Evolutionary conservation across 208 protist species (phyloP).

Genomic region (Zelonia costaricensis): DNA sequence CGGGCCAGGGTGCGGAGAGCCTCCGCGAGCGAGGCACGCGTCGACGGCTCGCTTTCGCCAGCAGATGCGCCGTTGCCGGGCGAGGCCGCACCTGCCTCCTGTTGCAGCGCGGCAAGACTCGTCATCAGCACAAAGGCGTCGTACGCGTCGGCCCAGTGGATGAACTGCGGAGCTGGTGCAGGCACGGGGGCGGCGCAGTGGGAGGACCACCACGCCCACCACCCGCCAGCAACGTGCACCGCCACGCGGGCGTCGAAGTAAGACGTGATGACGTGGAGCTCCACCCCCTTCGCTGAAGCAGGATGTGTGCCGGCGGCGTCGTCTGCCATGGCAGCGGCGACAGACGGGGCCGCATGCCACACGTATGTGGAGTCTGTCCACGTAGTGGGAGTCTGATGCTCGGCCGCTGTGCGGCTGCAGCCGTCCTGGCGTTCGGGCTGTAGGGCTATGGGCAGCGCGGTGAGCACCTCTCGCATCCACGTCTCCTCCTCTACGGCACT

Average conservation of each 20-base stretch:
- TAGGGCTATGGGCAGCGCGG: not conserved
- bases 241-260: constrained; percentile 3
- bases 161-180: too few species aligned
- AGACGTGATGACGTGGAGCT: not conserved
- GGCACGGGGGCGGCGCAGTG: constrained; percentile 4
- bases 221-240: constrained; percentile 1
- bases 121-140: constrained; percentile 25
- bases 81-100: constrained; percentile 5
- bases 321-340: not conserved
- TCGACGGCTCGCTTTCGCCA: not conserved
- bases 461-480: constrained; percentile 22
- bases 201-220: too few species aligned
- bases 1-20: constrained; percentile 5
- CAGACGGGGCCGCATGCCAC: not conserved
- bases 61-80: not conserved
- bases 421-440: not conserved
- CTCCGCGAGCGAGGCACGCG: not conserved
- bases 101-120: constrained; percentile 9
- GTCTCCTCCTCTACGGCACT: constrained; percentile 41
- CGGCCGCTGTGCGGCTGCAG: too few species aligned
- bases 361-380: too few species aligned
- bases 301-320: not conserved
- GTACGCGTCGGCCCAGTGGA: constrained; percentile 1
- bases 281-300: constrained; percentile 31
- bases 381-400: too few species aligned